Conservation (phyloP, 345 rosid genomes). For the Citrus mangshanensis region DNA sequence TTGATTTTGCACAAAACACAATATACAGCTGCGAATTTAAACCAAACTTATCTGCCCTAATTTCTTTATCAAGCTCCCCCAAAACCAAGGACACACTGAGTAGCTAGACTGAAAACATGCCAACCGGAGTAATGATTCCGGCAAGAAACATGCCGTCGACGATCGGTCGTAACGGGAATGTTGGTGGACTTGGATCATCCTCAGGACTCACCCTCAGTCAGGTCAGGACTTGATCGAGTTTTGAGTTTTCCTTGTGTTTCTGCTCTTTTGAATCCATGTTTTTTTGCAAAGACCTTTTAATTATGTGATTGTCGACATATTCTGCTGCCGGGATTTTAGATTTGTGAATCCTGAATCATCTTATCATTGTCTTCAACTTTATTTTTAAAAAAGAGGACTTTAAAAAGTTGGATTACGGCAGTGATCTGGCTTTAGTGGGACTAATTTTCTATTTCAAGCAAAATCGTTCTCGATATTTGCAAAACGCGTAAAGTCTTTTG, state of each 20-base stretch:
- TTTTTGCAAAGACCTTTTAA: not conserved
- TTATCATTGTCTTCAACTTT: slow-evolving; percentile 1
- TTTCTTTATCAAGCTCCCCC: slow-evolving; percentile 1
- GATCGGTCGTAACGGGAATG: slow-evolving; percentile 37
- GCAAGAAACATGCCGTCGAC: slow-evolving; percentile 51
- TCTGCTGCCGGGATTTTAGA: not conserved
- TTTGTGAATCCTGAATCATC: not conserved
- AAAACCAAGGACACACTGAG: not conserved
- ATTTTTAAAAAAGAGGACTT: not conserved
- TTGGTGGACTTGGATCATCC: slow-evolving; percentile 49
- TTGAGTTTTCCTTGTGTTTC: not conserved
- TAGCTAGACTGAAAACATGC: slow-evolving; percentile 34
- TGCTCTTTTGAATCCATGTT: not conserved
- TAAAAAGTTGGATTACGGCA: not conserved
- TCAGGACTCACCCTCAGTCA: slow-evolving; percentile 50
- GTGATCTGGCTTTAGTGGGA: slow-evolving; percentile 18
- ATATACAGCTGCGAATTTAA: not conserved
- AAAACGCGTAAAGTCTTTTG: slow-evolving; percentile 27
- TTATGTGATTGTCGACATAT: not conserved
- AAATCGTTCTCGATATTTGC: slow-evolving; percentile 51
- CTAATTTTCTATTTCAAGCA: slow-evolving; percentile 21
- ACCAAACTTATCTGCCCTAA: not conserved
- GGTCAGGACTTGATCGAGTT: slow-evolving; percentile 29
- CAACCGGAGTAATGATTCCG: slow-evolving; percentile 63
- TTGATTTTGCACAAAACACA: not conserved